Conservation (phyloP, 768 basidiomycete species). For the Heimioporus sp. region DNA sequence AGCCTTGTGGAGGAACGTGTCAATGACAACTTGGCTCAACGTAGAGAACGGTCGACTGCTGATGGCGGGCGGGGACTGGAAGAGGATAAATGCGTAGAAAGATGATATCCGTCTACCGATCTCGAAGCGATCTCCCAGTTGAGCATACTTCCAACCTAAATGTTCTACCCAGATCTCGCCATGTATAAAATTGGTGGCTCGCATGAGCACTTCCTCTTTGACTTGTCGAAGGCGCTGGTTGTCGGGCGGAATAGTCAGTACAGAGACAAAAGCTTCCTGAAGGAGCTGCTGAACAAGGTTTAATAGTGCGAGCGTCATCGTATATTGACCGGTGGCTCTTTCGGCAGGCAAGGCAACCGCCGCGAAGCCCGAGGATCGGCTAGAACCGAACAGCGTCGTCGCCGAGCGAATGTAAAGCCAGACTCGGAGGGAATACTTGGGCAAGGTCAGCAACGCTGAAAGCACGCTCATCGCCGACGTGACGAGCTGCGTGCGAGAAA, state of each 20-base stretch:
- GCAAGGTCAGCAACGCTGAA: conserved; percentile 69
- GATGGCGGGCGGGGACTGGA: conserved; percentile 54
- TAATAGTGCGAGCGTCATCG: conserved; percentile 78
- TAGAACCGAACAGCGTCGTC: conserved; percentile 69
- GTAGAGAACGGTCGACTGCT: conserved; percentile 56
- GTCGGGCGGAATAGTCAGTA: conserved; percentile 45
- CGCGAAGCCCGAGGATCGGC: conserved; percentile 51
- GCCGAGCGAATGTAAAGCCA: conserved; percentile 89
- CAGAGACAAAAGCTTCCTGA: conserved; percentile 63
- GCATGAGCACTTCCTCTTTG: conserved; percentile 81
- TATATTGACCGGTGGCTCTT: conserved; percentile 70
- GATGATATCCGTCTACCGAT: conserved; percentile 66
- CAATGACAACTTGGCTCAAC: conserved; percentile 62
- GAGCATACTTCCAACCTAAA: conserved; percentile 80
- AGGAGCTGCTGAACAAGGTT: conserved; percentile 75
- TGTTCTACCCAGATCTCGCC: conserved; percentile 88
- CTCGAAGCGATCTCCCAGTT: conserved; percentile 81
- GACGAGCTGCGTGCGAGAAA: conserved; percentile 60
- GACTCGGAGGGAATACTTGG: conserved; percentile 74
- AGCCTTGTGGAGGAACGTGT: conserved; percentile 71
- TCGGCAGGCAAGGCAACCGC: conserved; percentile 69
- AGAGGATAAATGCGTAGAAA: conserved; percentile 66
- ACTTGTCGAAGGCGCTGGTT: conserved; percentile 63
- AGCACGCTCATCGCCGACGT: conserved; percentile 83
- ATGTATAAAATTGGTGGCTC: conserved; percentile 77